Percentiles rank a stretch among this genome's conserved stretches.
These are phyloP conservation scores for Coemansia sp. DNA, from an alignment of 192 early-diverging fungal genomes.

Conservation along the genomic window DNA sequence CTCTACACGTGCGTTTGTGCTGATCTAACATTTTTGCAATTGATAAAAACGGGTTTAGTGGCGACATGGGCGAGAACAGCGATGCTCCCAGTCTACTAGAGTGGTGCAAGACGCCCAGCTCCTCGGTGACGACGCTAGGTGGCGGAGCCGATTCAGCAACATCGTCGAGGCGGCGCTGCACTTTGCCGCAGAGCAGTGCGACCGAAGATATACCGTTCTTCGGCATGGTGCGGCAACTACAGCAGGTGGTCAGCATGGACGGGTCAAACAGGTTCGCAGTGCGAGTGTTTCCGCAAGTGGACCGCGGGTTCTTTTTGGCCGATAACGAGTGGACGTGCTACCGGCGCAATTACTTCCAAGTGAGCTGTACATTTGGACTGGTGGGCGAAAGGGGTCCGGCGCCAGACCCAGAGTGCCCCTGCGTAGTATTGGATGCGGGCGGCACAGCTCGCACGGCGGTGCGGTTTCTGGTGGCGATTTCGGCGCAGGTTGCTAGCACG, in stretches of 20 bases:
- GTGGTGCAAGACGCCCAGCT: constrained; percentile 27
- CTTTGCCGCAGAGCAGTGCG: constrained; percentile 21
- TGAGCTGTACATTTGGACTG: constrained; percentile 56
- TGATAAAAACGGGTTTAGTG: constrained; percentile 6
- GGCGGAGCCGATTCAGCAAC: not conserved
- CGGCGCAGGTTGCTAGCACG: constrained; percentile 71
- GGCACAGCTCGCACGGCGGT: constrained; percentile 54
- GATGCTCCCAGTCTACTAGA: constrained; percentile 15
- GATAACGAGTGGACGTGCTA: constrained; percentile 94
- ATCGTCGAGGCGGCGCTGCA: constrained; percentile 21
- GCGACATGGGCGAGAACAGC: constrained; percentile 2
- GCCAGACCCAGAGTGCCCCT: constrained; percentile 62
- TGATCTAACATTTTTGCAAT: not conserved
- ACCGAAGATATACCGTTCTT: constrained; percentile 62
- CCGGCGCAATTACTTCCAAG: constrained; percentile 92
- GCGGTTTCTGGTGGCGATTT: constrained; percentile 76
- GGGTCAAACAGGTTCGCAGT: constrained; percentile 61
- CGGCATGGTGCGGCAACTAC: constrained; percentile 64
- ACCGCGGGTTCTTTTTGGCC: constrained; percentile 91
- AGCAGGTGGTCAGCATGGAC: constrained; percentile 69
- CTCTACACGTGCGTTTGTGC: not conserved
- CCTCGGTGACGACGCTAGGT: constrained; percentile 11
- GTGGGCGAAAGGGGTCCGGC: constrained; percentile 43
- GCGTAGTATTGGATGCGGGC: constrained; percentile 66
- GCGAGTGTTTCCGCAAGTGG: constrained; percentile 76